Evolutionary conservation across 768 basidiomycete genomes (phyloP), one percentile per base, ranked within the genome.

Genomic region (Auriculariales sp.): DNA sequence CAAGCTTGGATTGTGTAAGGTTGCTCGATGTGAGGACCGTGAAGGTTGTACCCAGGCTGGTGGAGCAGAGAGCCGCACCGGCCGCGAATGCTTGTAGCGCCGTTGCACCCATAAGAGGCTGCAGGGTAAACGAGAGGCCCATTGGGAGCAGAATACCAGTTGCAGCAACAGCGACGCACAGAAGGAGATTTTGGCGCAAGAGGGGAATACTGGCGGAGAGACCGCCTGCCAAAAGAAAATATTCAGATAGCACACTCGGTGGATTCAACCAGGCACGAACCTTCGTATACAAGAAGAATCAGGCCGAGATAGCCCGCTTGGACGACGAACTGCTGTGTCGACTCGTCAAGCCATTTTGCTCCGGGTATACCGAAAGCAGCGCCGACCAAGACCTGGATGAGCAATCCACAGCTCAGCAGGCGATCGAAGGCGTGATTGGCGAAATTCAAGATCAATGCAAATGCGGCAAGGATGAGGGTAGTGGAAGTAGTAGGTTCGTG

Each of bases 21-120:
- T 70, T 64, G 27, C 70, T 65, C 2, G 55, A 52, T 11, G 15
- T 68, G 28, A 83, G 65, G 14, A 82, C 67, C 11, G 73, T 68
- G n/a, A 83, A 68, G 0, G 79, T 80, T 25, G 81, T 85, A 0
- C 81, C 81, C 2, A 83, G 68, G 0, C 75, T 78, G 0, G 81
- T 83, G 0, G 77, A 75, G n/a, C 72, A 75, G 1, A 82, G 64
- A 0, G 79, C 72, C 1, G 78, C 76, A 1, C 81, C 81, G 0
- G 77, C 76, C 0, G 74, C 70, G 57, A 85, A 83, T 2, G 73
- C 65, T 52, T 77, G 72, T 3, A 76, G 53, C 0, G 58, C 48
- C 1, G 61, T 52, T 50, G 71, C 73, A 3, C 67, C 65, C 15
- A 62, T 69, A 15, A 66, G 61, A 27, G 61, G 56, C 5, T 78